A percentile compares a stretch with the other conserved stretches of the same genome.
phyloP scores from a whole-genome alignment of 345 rosid genomes.

The Euphorbia tirucalli region DNA sequence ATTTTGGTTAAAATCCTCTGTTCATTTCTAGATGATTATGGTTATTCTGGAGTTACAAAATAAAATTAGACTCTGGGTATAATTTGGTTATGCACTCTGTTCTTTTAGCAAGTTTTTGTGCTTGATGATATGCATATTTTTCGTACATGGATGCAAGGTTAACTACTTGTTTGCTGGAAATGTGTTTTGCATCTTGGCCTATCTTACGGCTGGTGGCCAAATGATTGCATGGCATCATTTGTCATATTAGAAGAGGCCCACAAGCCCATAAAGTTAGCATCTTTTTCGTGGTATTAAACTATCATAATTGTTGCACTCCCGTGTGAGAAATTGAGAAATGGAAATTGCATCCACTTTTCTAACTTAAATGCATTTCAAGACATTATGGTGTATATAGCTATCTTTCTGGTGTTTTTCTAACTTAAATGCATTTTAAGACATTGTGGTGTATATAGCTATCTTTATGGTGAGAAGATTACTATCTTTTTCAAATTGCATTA shows the following conservation, averaged over 20 bases:
- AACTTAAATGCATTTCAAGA: too few relatives aligned
- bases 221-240: background rate
- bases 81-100: background rate
- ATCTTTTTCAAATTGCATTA: background rate
- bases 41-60: background rate
- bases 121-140: background rate
- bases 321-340: background rate
- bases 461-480: background rate
- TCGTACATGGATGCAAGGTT: too few relatives aligned
- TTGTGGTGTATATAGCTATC: background rate
- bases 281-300: background rate
- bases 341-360: background rate
- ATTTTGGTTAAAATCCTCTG: background rate
- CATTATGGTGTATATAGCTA: too few relatives aligned
- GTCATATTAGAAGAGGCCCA: background rate
- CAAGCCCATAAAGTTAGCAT: background rate
- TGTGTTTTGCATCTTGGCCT: background rate
- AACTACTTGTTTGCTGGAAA: background rate
- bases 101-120: background rate
- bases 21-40: background rate
- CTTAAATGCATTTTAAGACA: background rate
- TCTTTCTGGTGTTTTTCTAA: too few relatives aligned
- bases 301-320: background rate
- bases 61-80: background rate
- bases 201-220: background rate